phyloP scores from a whole-genome alignment of 106 monocot genomes.

The Phalaenopsis aphrodite region DNA sequence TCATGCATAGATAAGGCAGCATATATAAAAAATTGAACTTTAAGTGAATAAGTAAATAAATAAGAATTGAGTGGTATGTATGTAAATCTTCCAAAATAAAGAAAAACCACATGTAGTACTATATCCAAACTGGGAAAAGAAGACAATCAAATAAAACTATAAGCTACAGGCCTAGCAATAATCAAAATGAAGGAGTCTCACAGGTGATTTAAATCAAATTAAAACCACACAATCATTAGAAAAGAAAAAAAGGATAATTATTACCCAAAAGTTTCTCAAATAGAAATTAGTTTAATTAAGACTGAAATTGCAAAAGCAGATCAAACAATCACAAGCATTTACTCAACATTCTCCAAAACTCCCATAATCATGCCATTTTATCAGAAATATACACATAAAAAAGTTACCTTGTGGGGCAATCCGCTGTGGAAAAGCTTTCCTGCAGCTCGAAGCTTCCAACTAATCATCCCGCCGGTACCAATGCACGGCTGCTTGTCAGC shows the following conservation, averaged over 20 bases:
- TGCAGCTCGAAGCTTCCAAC: constrained; percentile 74
- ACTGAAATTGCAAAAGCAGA: background rate
- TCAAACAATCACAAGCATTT: background rate
- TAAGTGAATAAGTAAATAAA: too few species aligned
- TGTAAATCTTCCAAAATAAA: background rate
- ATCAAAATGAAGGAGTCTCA: background rate
- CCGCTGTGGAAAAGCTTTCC: constrained; percentile 99
- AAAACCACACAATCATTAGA: background rate
- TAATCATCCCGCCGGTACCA: constrained; percentile 92
- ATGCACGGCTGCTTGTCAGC: constrained; percentile 99
- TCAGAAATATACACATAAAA: background rate
- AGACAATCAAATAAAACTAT: background rate
- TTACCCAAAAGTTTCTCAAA: background rate
- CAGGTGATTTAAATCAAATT: background rate
- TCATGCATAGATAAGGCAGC: too few species aligned
- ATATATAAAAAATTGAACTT: too few species aligned
- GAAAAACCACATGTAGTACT: background rate
- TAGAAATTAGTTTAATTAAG: background rate
- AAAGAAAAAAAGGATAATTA: background rate
- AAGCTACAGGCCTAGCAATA: background rate
- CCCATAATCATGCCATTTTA: background rate
- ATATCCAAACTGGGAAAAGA: background rate
- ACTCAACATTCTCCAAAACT: background rate
- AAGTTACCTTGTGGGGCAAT: constrained; percentile 63
- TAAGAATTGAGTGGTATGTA: too few species aligned